These are phyloP conservation scores for Artemisia argyi DNA, from an alignment of 129 eudicot genomes.

Conservation along the genomic window DNA sequence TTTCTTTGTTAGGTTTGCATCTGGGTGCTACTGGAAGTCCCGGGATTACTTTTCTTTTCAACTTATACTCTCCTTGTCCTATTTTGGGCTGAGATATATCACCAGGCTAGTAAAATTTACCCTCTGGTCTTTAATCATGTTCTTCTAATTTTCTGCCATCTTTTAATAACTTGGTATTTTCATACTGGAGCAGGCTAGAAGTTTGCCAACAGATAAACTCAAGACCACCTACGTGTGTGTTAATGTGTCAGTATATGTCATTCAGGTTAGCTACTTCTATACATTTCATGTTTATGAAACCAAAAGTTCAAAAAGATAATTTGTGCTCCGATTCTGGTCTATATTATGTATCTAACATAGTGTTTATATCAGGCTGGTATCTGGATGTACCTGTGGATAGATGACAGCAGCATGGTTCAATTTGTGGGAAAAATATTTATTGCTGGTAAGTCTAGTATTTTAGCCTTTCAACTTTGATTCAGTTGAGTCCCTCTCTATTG, in stretches of 20 bases:
- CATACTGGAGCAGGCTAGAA: slow-evolving; percentile 41
- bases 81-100: slow-evolving; percentile 97
- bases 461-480: not conserved
- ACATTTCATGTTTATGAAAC: not conserved
- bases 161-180: not conserved
- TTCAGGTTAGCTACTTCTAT: slow-evolving; percentile 61
- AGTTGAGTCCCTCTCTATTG: too few species aligned
- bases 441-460: slow-evolving; percentile 54
- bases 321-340: not conserved
- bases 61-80: slow-evolving; percentile 93
- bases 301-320: not conserved
- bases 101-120: slow-evolving; percentile 53
- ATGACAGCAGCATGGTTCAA: slow-evolving; percentile 63
- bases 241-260: slow-evolving; percentile 63
- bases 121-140: slow-evolving; percentile 11
- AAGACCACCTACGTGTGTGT: slow-evolving; percentile 54
- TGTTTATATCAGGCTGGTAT: slow-evolving; percentile 66
- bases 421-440: slow-evolving; percentile 78
- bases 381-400: slow-evolving; percentile 79
- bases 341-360: not conserved
- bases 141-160: not conserved
- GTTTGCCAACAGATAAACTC: slow-evolving; percentile 82
- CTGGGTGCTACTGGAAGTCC: slow-evolving; percentile 67
- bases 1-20: slow-evolving; percentile 52
- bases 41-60: slow-evolving; percentile 80